Evolutionary conservation across 164 flowering plant species (phyloP), one percentile per base, ranked within the genome.

Genomic region (Umbilicus rupestris): DNA sequence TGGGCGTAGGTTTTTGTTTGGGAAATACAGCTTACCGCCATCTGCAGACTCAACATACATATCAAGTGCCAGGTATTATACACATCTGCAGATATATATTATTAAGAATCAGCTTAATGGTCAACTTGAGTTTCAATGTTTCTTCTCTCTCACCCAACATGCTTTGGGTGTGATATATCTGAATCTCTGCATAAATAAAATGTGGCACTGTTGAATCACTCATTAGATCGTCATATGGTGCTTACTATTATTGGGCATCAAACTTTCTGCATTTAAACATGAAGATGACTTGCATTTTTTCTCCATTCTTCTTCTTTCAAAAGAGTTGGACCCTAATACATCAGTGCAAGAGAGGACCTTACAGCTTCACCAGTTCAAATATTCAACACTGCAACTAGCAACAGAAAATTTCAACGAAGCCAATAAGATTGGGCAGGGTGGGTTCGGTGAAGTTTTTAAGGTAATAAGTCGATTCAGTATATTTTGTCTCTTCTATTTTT

Each of bases 381-480:
- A 79, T 72, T 70, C 84, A 20, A 81, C 87, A 39, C 74, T 86
- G 20, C 79, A 84, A 71, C 77, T 72, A 69, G 87, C 91, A 31
- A 86, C 88, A n/a, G 80, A 73, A 19, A 52, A 64, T 70, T 86
- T 86, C 67, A 71, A 29, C 62, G 66, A 73, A 29, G 69, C 69
- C 35, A 64, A 73, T 73, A 83, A 76, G 75, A 80, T 86, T 71
- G 91, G 91, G 29, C 80, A 73, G 50, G 88, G 91, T 70, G 91
- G 91, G 58, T 81, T 70, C 73, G 91, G 88, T 47, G 78, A 76
- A 45, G 87, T 84, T 24, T 86, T 72, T 73, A 83, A 75, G 88
- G 91, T 81, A 68, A 24, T 52, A 20, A 22, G 16, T 22, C 30
- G 24, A 24, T 22, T 5, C 10, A 47, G 8, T 47, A 19, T 17